phyloP scores from a whole-genome alignment of 1,284 basidiomycete species.

The Papiliotrema nemorosa region DNA sequence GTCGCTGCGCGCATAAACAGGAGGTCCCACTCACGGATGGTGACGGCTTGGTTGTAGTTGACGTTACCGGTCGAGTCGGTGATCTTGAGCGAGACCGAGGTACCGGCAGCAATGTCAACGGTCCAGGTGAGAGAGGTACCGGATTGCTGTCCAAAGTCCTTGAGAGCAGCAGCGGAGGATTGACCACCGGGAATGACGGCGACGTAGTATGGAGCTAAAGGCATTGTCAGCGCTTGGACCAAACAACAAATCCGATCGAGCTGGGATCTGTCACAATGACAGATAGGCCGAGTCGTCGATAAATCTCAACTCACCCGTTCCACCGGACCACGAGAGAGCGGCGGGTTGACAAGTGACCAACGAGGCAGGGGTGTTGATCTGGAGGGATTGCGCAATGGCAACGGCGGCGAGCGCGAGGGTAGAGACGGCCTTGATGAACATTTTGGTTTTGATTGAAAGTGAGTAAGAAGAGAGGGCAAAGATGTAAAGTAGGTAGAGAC shows the following conservation, averaged over 20 bases:
- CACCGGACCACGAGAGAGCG: constrained; percentile 58
- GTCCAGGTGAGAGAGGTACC: constrained; percentile 61
- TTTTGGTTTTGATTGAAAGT: constrained; percentile 2
- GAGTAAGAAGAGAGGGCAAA: background rate
- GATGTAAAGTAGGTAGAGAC: too few relatives aligned
- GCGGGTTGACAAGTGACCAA: constrained; percentile 44
- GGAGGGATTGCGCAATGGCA: constrained; percentile 52
- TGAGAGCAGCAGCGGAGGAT: constrained; percentile 56
- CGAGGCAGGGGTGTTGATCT: constrained; percentile 60
- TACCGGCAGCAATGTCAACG: constrained; percentile 57
- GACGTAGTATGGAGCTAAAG: constrained; percentile 60
- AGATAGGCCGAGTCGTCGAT: background rate
- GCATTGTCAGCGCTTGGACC: background rate
- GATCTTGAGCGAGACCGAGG: constrained; percentile 41
- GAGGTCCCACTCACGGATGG: constrained; percentile 25
- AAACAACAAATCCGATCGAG: background rate
- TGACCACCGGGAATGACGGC: constrained; percentile 68
- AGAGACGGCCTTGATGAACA: constrained; percentile 16
- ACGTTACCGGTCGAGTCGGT: constrained; percentile 33
- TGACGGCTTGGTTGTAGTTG: constrained; percentile 32
- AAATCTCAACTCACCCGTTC: constrained; percentile 32
- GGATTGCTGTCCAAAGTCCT: constrained; percentile 30
- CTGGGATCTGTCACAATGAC: background rate
- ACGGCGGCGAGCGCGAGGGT: constrained; percentile 26
- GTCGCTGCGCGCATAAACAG: constrained; percentile 1